phyloP scores from a whole-genome alignment of 768 basidiomycete species.

The Rubroboletus satanas region DNA sequence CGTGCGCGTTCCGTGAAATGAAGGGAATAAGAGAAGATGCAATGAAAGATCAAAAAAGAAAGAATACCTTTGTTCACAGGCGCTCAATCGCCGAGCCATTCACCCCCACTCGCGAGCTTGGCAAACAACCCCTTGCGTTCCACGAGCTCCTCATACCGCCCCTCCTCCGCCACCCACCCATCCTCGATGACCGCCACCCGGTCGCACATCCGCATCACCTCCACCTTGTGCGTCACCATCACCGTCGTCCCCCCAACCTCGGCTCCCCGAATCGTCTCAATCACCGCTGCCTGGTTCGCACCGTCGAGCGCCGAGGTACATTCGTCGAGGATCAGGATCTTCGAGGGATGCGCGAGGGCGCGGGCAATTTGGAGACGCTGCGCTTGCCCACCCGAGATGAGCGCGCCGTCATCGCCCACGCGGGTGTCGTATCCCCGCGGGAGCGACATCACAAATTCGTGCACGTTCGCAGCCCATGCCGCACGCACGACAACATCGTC shows the following conservation, averaged over 20 bases:
- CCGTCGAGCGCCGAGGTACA: conserved; percentile 89
- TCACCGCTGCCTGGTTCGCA: conserved; percentile 76
- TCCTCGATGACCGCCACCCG: conserved; percentile 76
- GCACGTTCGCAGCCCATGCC: conserved; percentile 73
- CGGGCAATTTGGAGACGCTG: conserved; percentile 91
- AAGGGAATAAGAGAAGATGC: background rate
- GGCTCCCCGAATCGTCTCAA: conserved; percentile 67
- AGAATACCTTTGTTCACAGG: background rate
- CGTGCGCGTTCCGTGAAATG: background rate
- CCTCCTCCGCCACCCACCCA: conserved; percentile 77
- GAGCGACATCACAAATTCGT: conserved; percentile 78
- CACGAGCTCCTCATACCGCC: conserved; percentile 69
- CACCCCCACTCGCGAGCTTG: conserved; percentile 73
- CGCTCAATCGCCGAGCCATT: conserved; percentile 44
- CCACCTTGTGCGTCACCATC: conserved; percentile 91
- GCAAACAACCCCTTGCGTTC: conserved; percentile 68
- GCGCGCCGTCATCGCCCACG: conserved; percentile 87
- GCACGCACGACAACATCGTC: conserved; percentile 62
- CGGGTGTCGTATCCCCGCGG: conserved; percentile 84
- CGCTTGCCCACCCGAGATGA: conserved; percentile 94
- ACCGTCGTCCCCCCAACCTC: conserved; percentile 76
- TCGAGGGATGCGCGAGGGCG: conserved; percentile 71
- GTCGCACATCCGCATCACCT: conserved; percentile 91
- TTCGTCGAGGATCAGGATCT: conserved; percentile 85
- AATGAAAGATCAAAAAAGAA: background rate